These are phyloP conservation scores for Phaeosphaeria sp. DNA, from an alignment of 2,329 filamentous ascomycete genomes.

Conservation along the genomic window DNA sequence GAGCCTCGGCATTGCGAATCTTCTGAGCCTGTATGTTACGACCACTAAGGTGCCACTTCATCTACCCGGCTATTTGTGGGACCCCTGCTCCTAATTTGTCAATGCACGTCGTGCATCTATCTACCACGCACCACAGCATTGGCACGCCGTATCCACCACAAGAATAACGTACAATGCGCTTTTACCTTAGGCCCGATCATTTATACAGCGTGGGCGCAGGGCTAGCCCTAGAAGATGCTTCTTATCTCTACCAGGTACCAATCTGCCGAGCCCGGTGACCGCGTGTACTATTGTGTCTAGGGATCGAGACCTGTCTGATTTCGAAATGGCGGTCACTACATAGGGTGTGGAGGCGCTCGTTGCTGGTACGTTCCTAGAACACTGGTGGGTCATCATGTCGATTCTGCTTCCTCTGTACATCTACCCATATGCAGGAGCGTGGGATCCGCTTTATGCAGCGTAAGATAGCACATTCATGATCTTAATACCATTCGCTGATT, in stretches of 20 bases:
- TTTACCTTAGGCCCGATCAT: neutral
- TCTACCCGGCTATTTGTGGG: slow-evolving; percentile 2
- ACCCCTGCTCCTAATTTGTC: neutral
- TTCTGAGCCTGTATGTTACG: neutral
- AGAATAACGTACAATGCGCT: neutral
- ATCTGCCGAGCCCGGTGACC: slow-evolving; percentile 1
- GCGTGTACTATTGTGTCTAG: neutral
- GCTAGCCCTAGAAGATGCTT: neutral
- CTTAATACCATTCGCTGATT: neutral
- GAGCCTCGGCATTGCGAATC: neutral
- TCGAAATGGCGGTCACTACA: neutral
- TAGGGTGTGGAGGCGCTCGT: neutral
- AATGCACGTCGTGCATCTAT: neutral
- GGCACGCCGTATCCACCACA: neutral
- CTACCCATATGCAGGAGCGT: slow-evolving; percentile 57
- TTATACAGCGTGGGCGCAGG: neutral
- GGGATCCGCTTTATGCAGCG: slow-evolving; percentile 58
- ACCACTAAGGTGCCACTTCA: neutral
- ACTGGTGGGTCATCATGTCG: slow-evolving; percentile 26
- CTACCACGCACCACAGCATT: neutral
- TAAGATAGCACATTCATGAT: slow-evolving; percentile 26
- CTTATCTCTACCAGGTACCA: neutral
- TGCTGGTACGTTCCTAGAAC: neutral
- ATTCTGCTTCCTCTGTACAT: slow-evolving; percentile 60
- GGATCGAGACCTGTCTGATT: neutral